Base-by-base conservation (phyloP, 441 rosid genomes). In the Cnidoscolus chayamansa region DNA sequence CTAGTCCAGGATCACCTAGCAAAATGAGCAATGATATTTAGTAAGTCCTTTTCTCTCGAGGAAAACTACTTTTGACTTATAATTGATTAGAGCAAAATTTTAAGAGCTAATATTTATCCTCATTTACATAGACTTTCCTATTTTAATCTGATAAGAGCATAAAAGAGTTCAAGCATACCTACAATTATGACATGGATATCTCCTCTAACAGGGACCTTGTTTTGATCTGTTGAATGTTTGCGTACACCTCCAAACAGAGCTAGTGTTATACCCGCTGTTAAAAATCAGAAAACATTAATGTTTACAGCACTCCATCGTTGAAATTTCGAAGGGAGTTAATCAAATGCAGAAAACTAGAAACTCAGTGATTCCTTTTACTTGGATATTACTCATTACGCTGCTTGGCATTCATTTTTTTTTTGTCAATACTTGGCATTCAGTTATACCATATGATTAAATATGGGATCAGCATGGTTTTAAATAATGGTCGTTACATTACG, bases 201-300 rank as follows among this genome's bases (percentile, higher is more conserved):
- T 86, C 99, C 99, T 84, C 99, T 86, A 67, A 95, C 98, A 62
- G 99, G 98, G 78, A 95, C 99, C 90, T 95, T 95, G 84, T 91
- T 93, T 72, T 72, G 81, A 80, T 95, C 94, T 89, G 82, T 83
- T 25, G 96, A 82, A 84, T 95, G 89, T 90, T 95, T 95, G 51
- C 97, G 85, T 67, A 90, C 97, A 65, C 99, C 99, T 80, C 99
- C 99, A 84, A 93, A 90, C 75, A 95, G 88, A 62, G 98, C 85
- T 74, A 93, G 83, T 67, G 96, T 88, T 78, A 95, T 93, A 67
- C 99, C 99, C 74, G 96, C 99, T 95, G 95, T 76, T 69, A 73
- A 75, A 78, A 71, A 50, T 69, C 43, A 48, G 63, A 32, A 68
- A 75, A 76, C 47, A 17, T 63, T 66, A 67, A 68, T 62, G 53